phyloP scores from a whole-genome alignment of 768 basidiomycete species.

The Boletus subcaerulescens region DNA sequence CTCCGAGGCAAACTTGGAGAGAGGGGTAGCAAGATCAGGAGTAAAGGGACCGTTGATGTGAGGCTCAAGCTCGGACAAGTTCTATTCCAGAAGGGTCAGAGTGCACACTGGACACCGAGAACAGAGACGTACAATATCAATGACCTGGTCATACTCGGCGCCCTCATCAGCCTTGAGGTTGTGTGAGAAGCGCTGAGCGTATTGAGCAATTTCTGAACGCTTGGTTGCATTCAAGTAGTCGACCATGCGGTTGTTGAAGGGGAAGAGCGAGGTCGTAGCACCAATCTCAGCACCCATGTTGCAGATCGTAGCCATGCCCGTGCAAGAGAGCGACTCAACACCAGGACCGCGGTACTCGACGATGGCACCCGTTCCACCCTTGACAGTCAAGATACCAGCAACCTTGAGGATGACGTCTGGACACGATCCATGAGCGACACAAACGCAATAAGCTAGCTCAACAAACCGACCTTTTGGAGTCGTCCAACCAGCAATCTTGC shows the following conservation, averaged over 20 bases:
- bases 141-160: slow-evolving; percentile 90
- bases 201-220: slow-evolving; percentile 81
- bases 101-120: not conserved
- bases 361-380: slow-evolving; percentile 98
- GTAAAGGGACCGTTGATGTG: slow-evolving; percentile 99
- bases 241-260: slow-evolving; percentile 94
- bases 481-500: slow-evolving; percentile 96
- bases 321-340: slow-evolving; percentile 94
- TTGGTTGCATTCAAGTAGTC: slow-evolving; percentile 95
- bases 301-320: slow-evolving; percentile 99
- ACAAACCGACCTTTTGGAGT: slow-evolving; percentile 79
- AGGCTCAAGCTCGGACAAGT: slow-evolving; percentile 95
- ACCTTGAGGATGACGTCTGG: slow-evolving; percentile 98
- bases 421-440: slow-evolving; percentile 7
- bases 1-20: slow-evolving; percentile 90
- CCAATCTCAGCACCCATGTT: slow-evolving; percentile 99
- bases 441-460: not conserved
- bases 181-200: slow-evolving; percentile 85
- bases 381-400: slow-evolving; percentile 97
- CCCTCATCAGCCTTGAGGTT: slow-evolving; percentile 86
- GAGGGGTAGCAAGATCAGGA: slow-evolving; percentile 98
- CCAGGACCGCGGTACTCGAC: slow-evolving; percentile 96
- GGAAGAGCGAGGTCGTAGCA: slow-evolving; percentile 98
- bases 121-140: slow-evolving; percentile 72
- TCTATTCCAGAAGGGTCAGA: slow-evolving; percentile 40